These are phyloP conservation scores for Neurospora sp. DNA, from an alignment of 495 filamentous ascomycete genomes.

Conservation along the genomic window DNA sequence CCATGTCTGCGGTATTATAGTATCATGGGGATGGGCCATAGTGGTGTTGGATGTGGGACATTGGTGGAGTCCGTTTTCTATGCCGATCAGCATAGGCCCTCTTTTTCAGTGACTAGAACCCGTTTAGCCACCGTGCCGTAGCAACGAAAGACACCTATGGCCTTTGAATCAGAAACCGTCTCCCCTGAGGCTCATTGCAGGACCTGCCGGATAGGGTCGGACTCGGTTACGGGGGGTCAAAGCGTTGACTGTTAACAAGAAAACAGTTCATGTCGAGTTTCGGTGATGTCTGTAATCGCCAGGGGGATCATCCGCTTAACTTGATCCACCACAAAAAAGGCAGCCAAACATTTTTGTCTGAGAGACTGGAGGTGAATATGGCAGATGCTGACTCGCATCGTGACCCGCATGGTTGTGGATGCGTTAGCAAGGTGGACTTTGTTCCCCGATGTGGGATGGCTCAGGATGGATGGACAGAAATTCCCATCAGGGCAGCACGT, in stretches of 20 bases:
- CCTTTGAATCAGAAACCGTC: not conserved
- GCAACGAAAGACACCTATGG: not conserved
- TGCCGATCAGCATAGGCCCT: not conserved
- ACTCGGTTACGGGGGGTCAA: not conserved
- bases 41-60: not conserved
- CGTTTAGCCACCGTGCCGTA: not conserved
- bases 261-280: not conserved
- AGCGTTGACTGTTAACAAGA: not conserved
- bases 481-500: not conserved
- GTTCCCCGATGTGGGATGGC: not conserved
- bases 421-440: not conserved
- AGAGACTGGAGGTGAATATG: not conserved
- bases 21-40: not conserved
- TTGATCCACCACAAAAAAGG: not conserved
- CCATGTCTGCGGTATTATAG: not conserved
- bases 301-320: not conserved
- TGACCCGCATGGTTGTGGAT: not conserved
- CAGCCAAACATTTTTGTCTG: not conserved
- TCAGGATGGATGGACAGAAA: not conserved
- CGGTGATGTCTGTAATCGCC: not conserved
- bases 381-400: not conserved
- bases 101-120: not conserved
- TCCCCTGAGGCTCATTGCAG: not conserved
- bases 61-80: not conserved
- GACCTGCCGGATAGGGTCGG: not conserved